Base-by-base conservation (phyloP, 2,329 filamentous ascomycete species). In the Epichloe elymi region DNA sequence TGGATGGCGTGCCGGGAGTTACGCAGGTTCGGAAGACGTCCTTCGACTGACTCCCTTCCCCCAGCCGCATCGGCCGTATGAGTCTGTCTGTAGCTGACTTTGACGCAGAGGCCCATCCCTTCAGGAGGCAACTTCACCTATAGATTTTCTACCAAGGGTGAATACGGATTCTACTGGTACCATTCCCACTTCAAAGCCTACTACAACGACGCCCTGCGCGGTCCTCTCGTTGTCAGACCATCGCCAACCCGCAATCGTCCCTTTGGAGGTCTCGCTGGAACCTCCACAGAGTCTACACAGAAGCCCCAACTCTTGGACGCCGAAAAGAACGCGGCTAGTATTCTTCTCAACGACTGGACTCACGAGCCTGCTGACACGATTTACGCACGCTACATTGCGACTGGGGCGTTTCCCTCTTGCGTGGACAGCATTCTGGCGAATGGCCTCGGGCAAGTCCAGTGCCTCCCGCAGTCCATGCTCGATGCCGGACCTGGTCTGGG, bases 101-200 rank as follows among this genome's bases (percentile, higher is more conserved):
- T 23, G 46, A 38, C 15, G 15, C 36, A 51, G 42, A 38, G 35
- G 3, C 49, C 42, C 14, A 46, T 50, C 15, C 36, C 49, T 5
- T 14, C 49, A 7, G 49, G 49, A n/a, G 49, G 36, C 23, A 51
- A 51, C 35, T 46, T 51, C 14, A 46, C 43, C 6, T 49, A 49
- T 37, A 41, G 6, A 15, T 53, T 53, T 47, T 49, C 46, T 7
- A 50, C 43, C 5, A 41, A n/a, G n/a, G 30, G 19, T 35, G 30
- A 53, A 33, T 50, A 50, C 36, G 51, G 51, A 17, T 49, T 50
- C 36, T 53, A 38, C 51, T 53, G 51, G 51, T 53, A 53, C 23
- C 51, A 53, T 40, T 53, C 51, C 26, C 51, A 53, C 19, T 46
- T 53, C 41, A 44, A 43, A 36, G 36, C 51, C 20, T 50, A 49